Evolutionary conservation across 2,329 filamentous ascomycete species (phyloP), one percentile per base, ranked within the genome.

Genomic region (Clathrospora elynae): DNA sequence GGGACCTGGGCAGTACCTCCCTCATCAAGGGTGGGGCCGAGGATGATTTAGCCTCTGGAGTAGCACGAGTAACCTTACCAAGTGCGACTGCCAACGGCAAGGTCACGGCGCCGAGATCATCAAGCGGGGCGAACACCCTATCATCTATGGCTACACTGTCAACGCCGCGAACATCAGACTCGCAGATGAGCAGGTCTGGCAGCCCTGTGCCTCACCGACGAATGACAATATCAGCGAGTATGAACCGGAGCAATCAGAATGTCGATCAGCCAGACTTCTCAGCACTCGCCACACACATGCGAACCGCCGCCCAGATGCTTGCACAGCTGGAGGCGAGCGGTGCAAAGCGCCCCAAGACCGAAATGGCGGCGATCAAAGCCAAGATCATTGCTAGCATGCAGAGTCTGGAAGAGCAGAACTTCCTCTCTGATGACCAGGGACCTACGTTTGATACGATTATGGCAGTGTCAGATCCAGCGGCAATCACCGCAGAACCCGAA

Each of bases 361-460:
- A 93, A 70, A 88, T 93, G 4, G 88, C 87, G 12, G 86, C 88
- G 6, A 93, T 93, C 66, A 81, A 89, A 56, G 84, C 87, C 26
- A 90, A 89, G 71, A 93, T 93, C 52, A 93, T 93, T 59, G 88
- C 88, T 2, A 92, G 88, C 67, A 93, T 93, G 89, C 88, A 93
- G 67, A 90, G 81, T 54, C 73, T 93, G 6, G 88, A 93, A 68
- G 89, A 93, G 68, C 86, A 92, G 66, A 91, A 84, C 64, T 93
- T 93, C 59, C 84, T 90, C 35, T 73, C 82, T 2, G 87, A 90
- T 50, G 87, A 90, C 35, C 75, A 75, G n/a, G 59, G 82, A 0
- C 86, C 88, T 12, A 91, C 85, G 0, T 92, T 93, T 55, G 88
- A 92, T 56, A 83, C 82, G 43, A 92, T 93, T 61, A 90, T 93